Conservation (phyloP, 331 rosid species). For the Malus hybrid region DNA sequence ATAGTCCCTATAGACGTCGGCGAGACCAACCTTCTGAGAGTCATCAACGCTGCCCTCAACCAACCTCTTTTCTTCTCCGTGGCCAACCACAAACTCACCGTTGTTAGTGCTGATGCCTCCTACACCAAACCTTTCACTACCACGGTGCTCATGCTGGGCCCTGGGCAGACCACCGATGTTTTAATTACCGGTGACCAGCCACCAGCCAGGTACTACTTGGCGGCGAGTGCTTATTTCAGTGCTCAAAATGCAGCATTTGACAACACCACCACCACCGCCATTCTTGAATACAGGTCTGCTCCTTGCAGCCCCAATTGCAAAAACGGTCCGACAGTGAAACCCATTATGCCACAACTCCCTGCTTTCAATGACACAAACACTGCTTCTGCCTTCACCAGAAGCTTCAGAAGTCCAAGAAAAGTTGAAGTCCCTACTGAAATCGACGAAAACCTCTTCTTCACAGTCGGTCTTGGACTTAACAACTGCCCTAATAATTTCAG, state of each 20-base stretch:
- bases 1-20: conserved; percentile 53
- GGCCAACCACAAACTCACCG: conserved; percentile 70
- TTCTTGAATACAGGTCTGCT: conserved; percentile 58
- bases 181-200: conserved; percentile 64
- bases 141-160: conserved; percentile 68
- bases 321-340: conserved; percentile 30
- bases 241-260: conserved; percentile 66
- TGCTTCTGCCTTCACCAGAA: conserved; percentile 56
- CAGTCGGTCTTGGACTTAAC: conserved; percentile 68
- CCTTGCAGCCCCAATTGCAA: conserved; percentile 35
- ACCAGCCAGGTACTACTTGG: conserved; percentile 61
- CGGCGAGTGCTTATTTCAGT: conserved; percentile 67
- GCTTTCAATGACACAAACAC: conserved; percentile 75
- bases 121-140: conserved; percentile 83
- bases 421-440: conserved; percentile 57
- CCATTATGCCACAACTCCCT: conserved; percentile 59
- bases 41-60: conserved; percentile 70
- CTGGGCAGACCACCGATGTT: conserved; percentile 95
- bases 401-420: conserved; percentile 45
- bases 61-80: conserved; percentile 67
- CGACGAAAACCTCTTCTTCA: conserved; percentile 69
- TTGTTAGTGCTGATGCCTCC: conserved; percentile 89
- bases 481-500: conserved; percentile 52
- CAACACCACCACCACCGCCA: conserved; percentile 90
- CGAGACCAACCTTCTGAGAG: conserved; percentile 65